Evolutionary conservation across 1,284 basidiomycete species (phyloP).

Genomic region (Naganishia albida): DNA sequence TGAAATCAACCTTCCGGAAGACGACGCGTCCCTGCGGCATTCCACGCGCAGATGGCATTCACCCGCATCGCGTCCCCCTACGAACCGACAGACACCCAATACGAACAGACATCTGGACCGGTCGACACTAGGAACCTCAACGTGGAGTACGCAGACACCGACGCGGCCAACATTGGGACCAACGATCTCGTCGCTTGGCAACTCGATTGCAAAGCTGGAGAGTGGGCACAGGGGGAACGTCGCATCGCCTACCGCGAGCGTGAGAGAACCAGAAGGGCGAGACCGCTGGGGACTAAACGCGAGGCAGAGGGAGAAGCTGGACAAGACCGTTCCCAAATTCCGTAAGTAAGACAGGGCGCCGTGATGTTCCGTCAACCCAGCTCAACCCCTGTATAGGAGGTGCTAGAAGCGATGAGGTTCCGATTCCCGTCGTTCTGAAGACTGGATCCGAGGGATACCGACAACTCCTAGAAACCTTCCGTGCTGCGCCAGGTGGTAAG

Average conservation of each 20-base stretch:
- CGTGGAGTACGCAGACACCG: slow-evolving; percentile 8
- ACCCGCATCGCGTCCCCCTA: not conserved
- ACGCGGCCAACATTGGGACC: slow-evolving; percentile 4
- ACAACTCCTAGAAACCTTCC: slow-evolving; percentile 20
- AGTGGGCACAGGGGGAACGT: slow-evolving; percentile 10
- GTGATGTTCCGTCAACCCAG: not conserved
- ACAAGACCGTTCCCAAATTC: slow-evolving; percentile 9
- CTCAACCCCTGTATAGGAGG: not conserved
- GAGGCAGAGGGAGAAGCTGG: slow-evolving; percentile 16
- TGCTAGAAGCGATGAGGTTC: slow-evolving; percentile 1
- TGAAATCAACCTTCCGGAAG: slow-evolving; percentile 26
- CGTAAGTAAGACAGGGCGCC: not conserved
- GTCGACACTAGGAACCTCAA: not conserved
- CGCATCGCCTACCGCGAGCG: not conserved
- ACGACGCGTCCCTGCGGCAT: slow-evolving; percentile 7
- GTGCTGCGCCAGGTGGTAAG: slow-evolving; percentile 22
- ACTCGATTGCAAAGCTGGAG: slow-evolving; percentile 6
- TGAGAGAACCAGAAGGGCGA: not conserved
- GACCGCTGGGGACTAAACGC: slow-evolving; percentile 16
- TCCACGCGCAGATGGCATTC: slow-evolving; percentile 19
- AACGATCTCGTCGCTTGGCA: slow-evolving; percentile 5
- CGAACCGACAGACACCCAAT: not conserved
- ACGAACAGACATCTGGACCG: not conserved
- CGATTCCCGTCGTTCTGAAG: not conserved
- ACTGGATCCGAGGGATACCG: slow-evolving; percentile 13